Evolutionary conservation across 2,329 filamentous ascomycete genomes (phyloP).

Genomic region (Blumeria hordei): DNA sequence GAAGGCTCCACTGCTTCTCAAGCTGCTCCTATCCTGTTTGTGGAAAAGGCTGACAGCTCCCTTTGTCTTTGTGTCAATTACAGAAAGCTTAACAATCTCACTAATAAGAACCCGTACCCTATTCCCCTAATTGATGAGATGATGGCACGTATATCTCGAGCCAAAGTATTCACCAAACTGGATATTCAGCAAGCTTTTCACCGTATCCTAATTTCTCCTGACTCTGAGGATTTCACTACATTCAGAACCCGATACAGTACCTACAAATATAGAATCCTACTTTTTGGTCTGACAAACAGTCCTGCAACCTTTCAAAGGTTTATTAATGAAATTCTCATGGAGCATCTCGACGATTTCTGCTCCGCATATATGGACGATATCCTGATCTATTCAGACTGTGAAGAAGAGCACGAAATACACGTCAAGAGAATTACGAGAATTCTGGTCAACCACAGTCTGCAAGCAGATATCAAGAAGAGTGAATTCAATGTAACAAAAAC

Average conservation of each 20-base stretch:
- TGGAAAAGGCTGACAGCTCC: not conserved
- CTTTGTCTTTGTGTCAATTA: not conserved
- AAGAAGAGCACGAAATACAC: not conserved
- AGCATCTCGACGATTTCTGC: conserved; percentile 1
- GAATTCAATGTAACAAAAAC: not conserved
- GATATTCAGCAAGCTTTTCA: conserved; percentile 1
- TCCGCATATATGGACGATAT: not conserved
- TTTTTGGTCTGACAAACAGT: not conserved
- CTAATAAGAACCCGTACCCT: not conserved
- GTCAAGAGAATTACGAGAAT: not conserved
- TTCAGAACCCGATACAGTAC: not conserved
- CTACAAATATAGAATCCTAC: conserved; percentile 1
- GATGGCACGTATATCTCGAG: not conserved
- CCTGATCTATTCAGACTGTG: conserved; percentile 3
- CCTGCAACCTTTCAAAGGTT: conserved; percentile 1
- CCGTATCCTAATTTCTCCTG: not conserved
- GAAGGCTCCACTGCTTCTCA: not conserved
- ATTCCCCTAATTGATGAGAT: not conserved
- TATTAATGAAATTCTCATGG: not conserved
- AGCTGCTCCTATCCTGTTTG: not conserved
- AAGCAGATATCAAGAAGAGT: not conserved
- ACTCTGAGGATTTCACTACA: not conserved
- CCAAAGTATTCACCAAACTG: conserved; percentile 1
- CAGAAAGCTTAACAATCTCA: not conserved
- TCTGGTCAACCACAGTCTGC: not conserved